Base-by-base conservation (phyloP, 2,329 filamentous ascomycete species). In the Ophiosphaerella narmari region DNA sequence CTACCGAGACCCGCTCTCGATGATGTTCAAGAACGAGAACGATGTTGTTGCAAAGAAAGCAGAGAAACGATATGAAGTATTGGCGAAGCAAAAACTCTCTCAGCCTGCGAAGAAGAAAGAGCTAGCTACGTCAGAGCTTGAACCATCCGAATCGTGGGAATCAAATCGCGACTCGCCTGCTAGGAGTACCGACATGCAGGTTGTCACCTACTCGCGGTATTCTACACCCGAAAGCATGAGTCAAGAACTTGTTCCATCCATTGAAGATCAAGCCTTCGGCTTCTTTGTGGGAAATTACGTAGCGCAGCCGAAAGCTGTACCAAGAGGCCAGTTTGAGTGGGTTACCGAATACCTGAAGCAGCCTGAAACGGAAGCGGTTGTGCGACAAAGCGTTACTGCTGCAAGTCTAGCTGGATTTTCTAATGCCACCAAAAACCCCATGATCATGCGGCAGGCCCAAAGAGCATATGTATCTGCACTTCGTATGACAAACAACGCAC, bases 1-100 rank as follows among this genome's bases (percentile, higher is more conserved):
- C 7, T 72, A 72, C 39, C 61, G 68, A 12, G 65, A 71, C 38
- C 53, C 59, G 8, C 40, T 67, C 41, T 54, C 62, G 7, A 62
- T 70, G 60, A 65, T 67, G 58, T 70, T 70, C 50, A 66, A 59
- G 39, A 63, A 70, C 34, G 65, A 68, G 48, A 68, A 58, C 49
- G 56, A 59, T 11, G 52, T 60, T 7, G 63, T 67, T 12, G 59
- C 59, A n/a, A 57, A 54, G 24, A 66, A 60, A 31, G 62, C 65
- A 31, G 57, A 63, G 43, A 59, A 51, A 39, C 40, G 57, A 8
- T 70, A 68, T 34, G 50, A 65, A 55, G 55, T 53, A 45, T 48
- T 66, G 13, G 53, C 63, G n/a, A 60, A 50, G 39, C 42, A 54
- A 18, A 55, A 53, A 14, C 5, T 26, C 2, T 26, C 43, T 34